Evolutionary conservation across 1,284 basidiomycete genomes (phyloP), one percentile per base, ranked within the genome.

Genomic region (Ceratobasidium sp.): DNA sequence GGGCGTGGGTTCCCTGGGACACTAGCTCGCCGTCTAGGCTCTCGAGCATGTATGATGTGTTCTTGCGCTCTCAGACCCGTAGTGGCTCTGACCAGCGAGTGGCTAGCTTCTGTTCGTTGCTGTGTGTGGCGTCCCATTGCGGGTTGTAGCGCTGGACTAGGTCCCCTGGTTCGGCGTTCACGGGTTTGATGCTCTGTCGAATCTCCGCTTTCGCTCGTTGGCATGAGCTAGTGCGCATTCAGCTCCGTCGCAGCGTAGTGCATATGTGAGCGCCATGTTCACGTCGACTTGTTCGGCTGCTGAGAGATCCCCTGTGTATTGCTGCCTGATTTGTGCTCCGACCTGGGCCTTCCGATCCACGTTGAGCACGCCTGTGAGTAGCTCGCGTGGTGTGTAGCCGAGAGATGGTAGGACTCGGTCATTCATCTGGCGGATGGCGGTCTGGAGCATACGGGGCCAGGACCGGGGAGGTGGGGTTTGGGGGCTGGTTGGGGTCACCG

Each of bases 401-500:
- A 74, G 51, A 8, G 62, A 36, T 0, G 73, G 72, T 28, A 76
- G 58, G 16, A 74, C 73, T 7, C 76, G 36, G 56, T 72, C 53
- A 61, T 77, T 77, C 44, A 77, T 53, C 6, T 38, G 16, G 0
- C 33, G 18, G 25, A 76, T 56, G 6, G 74, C 73, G 3, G 16
- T 40, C 21, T 73, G 63, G n/a, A 77, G 48, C 70, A 72, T 59
- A 14, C 73, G 48, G 12, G 75, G 63, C 76, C 76, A 77, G 21
- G 60, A 62, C 14, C n/a, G 46, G 0, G 46, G 28, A 2, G 62
- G 62, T 9, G 60, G 46, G 4, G 70, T 42, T 3, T 46, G 30
- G 36, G 72, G 42, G 23, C 59, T n/a, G 30, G 12, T 60, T 30
- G 1, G 38, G 54, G 16, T 40, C 49, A 3, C 46, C 44, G 6